Base-by-base conservation (phyloP, 441 rosid species). In the Cnidoscolus chayamansa region DNA sequence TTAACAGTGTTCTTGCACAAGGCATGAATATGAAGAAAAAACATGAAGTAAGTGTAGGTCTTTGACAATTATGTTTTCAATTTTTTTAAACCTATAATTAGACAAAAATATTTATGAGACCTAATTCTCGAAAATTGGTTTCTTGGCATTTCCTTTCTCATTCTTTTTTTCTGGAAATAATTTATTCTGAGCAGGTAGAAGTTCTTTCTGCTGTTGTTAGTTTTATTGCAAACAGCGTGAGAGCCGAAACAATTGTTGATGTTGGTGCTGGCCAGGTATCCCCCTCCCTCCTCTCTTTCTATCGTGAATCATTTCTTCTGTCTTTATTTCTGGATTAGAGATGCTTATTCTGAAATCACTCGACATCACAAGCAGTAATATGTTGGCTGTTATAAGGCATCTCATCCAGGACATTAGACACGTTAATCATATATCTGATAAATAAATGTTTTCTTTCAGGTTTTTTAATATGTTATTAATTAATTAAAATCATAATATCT, bases 221-320 rank as follows among this genome's bases (percentile, higher is more conserved):
- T 81, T 88, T 87, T 60, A 68, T 86, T 74, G 85, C 83, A 60
- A 83, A 81, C 50, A 82, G 77, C 35, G 84, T 88, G 77, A 75
- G 84, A 65, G 88, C 88, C 76, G 77, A 84, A 74, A 82, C 87
- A 13, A 77, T 93, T 56, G 83, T 93, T 60, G 98, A 93, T 77
- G 93, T 93, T 2, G 98, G 98, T 73, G 86, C 97, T 75, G 98
- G 97, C 77, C 97, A 90, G 93, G 98, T 91, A 75, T n/a, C 58
- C 47, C 61, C 70, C 56, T 75, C 49, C 12, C 54, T 40, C 55
- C 20, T 16, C 40, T 53, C 15, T 37, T 2, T 57, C 73, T 35
- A 25, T 25, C 25, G 25, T 25, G 25, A 19, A 25, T 60, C n/a
- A 30, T 32, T 10, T 60, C 59, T 58, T 55, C 37, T 75, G 11